Evolutionary conservation across 2,329 filamentous ascomycete species (phyloP), one percentile per base, ranked within the genome.

Genomic region (Curvularia sp.): DNA sequence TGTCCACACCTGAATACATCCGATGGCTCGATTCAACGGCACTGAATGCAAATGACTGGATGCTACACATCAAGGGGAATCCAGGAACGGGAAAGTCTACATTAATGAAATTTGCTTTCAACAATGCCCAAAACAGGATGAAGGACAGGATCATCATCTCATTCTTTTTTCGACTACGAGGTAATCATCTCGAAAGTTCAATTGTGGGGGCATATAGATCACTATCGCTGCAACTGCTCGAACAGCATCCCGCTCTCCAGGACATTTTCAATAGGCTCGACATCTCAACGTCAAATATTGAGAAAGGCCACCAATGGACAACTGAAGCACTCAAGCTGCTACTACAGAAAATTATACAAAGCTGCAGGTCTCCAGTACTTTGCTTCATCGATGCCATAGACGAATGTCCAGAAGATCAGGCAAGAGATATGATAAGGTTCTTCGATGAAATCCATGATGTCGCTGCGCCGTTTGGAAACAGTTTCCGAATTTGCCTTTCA

Each of bases 11-110:
- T 0, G 53, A 77, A 41, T 82, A 79, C 52, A 43, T 59, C 3
- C 55, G 72, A 2, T 83, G 80, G 81, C 67, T 77, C 13, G 65
- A 80, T 51, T 41, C 55, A 0, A 18, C 30, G 3, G 69, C 70
- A 1, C 46, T 73, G 2, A 6, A 30, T 5, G 52, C 73, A 3
- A 73, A 80, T 28, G 54, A 72, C 25, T 79, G 80, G 4, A 76
- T 83, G 28, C 59, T 84, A 0, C 83, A 80, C 80, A 80, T 84
- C 28, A 77, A 77, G 47, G 81, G 81, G 12, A 69, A 68, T 4
- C 30, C 64, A 8, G 65, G 68, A 18, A 53, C 67, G 10, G 68
- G 68, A 5, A 84, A 84, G 53, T 84, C 79, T 15, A 79, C 75
- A 3, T 54, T 79, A 28, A 79, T 80, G 72, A 79, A 79, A 53